These are phyloP conservation scores for Dipteronia sinensis DNA, from an alignment of 345 rosid species.

Conservation along the genomic window DNA sequence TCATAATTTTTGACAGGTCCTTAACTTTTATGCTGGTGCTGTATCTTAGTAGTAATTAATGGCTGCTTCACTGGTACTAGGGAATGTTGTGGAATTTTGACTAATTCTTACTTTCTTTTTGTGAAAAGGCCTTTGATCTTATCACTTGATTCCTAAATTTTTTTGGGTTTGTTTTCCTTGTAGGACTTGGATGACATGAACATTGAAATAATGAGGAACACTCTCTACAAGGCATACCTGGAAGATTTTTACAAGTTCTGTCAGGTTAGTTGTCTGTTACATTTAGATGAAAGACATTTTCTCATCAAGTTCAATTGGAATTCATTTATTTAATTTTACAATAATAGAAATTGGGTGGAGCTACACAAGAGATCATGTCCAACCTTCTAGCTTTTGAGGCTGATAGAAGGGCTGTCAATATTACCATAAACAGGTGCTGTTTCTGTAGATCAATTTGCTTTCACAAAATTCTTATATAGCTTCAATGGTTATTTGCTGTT, in stretches of 20 bases:
- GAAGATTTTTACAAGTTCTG: constrained; percentile 97
- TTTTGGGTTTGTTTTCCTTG: not conserved
- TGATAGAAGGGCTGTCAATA: constrained; percentile 95
- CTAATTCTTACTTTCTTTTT: not conserved
- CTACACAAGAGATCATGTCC: constrained; percentile 97
- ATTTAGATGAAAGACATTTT: constrained; percentile 8
- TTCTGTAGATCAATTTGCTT: constrained; percentile 2
- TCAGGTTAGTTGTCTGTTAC: constrained; percentile 55
- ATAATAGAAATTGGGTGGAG: constrained; percentile 93
- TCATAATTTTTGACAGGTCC: not conserved
- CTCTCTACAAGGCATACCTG: constrained; percentile 94
- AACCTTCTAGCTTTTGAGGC: constrained; percentile 97
- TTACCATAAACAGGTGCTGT: constrained; percentile 81
- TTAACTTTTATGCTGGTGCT: not conserved
- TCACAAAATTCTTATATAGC: not conserved
- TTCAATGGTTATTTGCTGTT: not conserved
- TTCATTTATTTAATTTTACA: no score
- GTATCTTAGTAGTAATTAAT: not conserved
- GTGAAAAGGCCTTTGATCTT: not conserved
- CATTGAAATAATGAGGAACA: constrained; percentile 94
- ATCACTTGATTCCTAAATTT: constrained; percentile 1
- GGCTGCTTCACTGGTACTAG: not conserved
- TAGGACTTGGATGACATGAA: constrained; percentile 99
- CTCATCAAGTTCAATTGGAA: constrained; percentile 11
- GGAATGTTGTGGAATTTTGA: not conserved